phyloP scores from a whole-genome alignment of 1,284 basidiomycete species.

The Heterobasidion irregulare region DNA sequence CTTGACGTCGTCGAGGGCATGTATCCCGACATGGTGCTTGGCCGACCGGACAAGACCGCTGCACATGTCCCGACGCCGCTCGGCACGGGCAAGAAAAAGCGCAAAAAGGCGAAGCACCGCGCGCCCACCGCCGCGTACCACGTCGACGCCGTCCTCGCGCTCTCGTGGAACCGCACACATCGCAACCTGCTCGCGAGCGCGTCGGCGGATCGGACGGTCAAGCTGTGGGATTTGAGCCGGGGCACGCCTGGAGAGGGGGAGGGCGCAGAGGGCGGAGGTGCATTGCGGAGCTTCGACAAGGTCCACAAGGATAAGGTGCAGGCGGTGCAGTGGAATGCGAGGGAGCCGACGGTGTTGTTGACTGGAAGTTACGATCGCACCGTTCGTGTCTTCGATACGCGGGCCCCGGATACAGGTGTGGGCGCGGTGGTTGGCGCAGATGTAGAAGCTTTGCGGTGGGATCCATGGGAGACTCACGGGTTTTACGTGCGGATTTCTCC shows the following conservation, averaged over 20 bases:
- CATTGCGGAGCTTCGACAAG: conserved; percentile 76
- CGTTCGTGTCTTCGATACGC: conserved; percentile 87
- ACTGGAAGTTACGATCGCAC: conserved; percentile 94
- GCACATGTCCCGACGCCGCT: conserved; percentile 70
- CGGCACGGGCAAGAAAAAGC: conserved; percentile 92
- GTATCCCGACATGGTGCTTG: conserved; percentile 90
- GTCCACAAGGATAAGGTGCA: conserved; percentile 97
- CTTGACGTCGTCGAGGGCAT: conserved; percentile 91
- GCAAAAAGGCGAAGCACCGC: conserved; percentile 79
- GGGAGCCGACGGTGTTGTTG: conserved; percentile 81
- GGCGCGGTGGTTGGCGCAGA: conserved; percentile 80
- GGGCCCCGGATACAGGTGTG: conserved; percentile 75
- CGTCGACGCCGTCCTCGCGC: conserved; percentile 86
- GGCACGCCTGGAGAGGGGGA: conserved; percentile 20
- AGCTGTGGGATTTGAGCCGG: conserved; percentile 92
- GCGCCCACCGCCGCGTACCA: conserved; percentile 68
- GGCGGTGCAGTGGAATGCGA: conserved; percentile 91
- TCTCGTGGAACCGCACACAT: conserved; percentile 90
- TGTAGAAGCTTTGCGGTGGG: conserved; percentile 93
- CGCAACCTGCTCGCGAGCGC: conserved; percentile 89
- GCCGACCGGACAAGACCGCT: conserved; percentile 80
- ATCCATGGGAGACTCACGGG: conserved; percentile 83
- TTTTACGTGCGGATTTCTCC: no score
- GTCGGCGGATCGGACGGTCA: conserved; percentile 92
- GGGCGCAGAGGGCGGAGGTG: conserved; percentile 39